A percentile compares a stretch with the other conserved stretches of the same genome.
Evolutionary conservation across 768 basidiomycete species (phyloP).

Genomic region (Boletus fagicola): DNA sequence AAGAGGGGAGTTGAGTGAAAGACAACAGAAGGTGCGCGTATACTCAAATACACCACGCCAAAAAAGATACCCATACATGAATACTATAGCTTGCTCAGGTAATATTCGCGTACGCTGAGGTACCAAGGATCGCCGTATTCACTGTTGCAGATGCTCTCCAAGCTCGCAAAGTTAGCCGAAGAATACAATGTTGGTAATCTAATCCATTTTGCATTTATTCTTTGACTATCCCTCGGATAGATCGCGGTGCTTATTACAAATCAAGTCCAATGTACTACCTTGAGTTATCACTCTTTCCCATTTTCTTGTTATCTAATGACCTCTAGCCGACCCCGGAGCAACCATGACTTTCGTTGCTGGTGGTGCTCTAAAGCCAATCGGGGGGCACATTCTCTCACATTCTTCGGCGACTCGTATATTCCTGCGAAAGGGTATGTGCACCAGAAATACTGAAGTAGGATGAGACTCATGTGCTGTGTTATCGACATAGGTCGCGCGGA

Average conservation of each 20-base stretch:
- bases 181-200: conserved; percentile 69
- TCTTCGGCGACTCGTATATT: conserved; percentile 88
- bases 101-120: conserved; percentile 3
- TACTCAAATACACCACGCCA: background rate
- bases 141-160: conserved; percentile 74
- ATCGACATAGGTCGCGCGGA: conserved; percentile 71
- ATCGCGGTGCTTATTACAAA: conserved; percentile 87
- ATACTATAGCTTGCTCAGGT: conserved; percentile 78
- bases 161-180: conserved; percentile 87
- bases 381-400: conserved; percentile 83
- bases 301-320: conserved; percentile 6
- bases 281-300: background rate
- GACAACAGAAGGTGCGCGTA: conserved; percentile 76
- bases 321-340: conserved; percentile 86
- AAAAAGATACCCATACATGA: conserved; percentile 14
- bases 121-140: background rate
- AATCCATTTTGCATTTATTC: background rate
- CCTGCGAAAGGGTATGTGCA: conserved; percentile 71
- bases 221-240: conserved; percentile 37
- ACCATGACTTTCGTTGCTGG: conserved; percentile 95
- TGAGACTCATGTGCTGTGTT: background rate
- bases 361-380: conserved; percentile 87
- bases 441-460: background rate
- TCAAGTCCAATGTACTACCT: conserved; percentile 75
- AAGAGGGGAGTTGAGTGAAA: conserved; percentile 89